phyloP scores from a whole-genome alignment of 23 red algal genomes.

The Gracilaria gracilis region DNA sequence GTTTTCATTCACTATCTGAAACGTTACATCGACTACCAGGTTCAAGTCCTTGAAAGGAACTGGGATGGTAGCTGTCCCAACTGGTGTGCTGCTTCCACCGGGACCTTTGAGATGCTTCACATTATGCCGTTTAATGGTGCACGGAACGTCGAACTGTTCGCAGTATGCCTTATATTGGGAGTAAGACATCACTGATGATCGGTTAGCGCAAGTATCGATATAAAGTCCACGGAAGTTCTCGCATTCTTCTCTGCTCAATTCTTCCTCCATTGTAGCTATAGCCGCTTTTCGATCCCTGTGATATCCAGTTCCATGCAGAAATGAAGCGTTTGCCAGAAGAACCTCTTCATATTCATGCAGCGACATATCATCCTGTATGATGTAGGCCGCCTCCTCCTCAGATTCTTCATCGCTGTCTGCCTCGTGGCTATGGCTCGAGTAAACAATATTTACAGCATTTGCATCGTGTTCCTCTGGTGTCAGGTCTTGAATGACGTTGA shows the following conservation, averaged over 20 bases:
- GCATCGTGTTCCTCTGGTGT: neutral
- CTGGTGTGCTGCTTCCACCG: neutral
- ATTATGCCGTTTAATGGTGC: neutral
- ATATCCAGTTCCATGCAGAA: no score
- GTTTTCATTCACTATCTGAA: constrained; percentile 21
- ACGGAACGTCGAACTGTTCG: constrained; percentile 18
- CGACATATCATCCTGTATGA: neutral
- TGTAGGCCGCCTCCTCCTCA: neutral
- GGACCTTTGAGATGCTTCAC: neutral
- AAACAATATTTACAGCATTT: neutral
- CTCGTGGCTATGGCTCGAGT: no score
- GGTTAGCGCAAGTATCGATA: constrained; percentile 14
- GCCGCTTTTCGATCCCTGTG: no score
- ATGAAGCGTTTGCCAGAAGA: constrained; percentile 31
- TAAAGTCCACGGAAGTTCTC: neutral
- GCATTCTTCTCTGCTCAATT: neutral
- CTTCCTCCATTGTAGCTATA: no score
- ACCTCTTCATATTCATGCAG: neutral
- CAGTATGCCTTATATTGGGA: constrained; percentile 26
- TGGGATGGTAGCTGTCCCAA: constrained; percentile 22
- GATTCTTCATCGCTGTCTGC: neutral
- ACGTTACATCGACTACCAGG: constrained; percentile 37
- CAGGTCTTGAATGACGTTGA: neutral
- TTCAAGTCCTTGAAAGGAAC: constrained; percentile 45
- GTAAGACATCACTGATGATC: no score